Percentiles rank a stretch among this genome's conserved stretches.
Evolutionary conservation across 106 monocot genomes (phyloP).

Genomic region (Iris macrosiphon): DNA sequence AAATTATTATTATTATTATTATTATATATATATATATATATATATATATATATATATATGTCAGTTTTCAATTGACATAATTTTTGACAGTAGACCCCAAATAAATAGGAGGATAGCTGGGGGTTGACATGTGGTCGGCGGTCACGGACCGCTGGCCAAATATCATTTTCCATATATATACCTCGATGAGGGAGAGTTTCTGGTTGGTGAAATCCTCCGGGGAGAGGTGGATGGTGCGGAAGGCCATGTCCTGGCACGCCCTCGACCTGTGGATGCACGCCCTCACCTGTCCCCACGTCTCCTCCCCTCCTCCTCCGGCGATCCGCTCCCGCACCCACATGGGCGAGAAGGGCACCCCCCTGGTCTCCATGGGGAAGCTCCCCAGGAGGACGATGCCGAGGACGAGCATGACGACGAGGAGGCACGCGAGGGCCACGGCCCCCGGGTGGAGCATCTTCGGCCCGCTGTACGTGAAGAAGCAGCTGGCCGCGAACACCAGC

Average conservation of each 20-base stretch:
- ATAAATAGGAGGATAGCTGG: neutral
- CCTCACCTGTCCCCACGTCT: neutral
- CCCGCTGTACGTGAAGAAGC: too few relatives aligned
- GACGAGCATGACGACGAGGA: neutral
- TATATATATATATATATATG: too few relatives aligned
- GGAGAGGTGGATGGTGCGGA: neutral
- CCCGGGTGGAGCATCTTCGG: too few relatives aligned
- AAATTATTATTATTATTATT: too few relatives aligned
- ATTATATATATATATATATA: too few relatives aligned
- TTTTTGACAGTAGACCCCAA: neutral
- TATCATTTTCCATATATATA: too few relatives aligned
- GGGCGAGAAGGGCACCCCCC: neutral
- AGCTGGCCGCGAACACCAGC: too few relatives aligned
- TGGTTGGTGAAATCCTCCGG: neutral
- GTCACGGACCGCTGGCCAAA: too few relatives aligned
- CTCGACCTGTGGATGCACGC: neutral
- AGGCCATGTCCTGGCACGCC: conserved; percentile 2
- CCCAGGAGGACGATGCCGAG: neutral
- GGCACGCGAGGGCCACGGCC: neutral
- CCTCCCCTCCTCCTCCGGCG: neutral
- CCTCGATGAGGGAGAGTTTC: conserved; percentile 13
- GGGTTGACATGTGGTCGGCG: too few relatives aligned
- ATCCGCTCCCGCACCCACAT: conserved; percentile 6
- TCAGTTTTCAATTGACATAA: too few relatives aligned
- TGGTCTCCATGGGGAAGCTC: conserved; percentile 1